Evolutionary conservation across 345 rosid species (phyloP), one percentile per base, ranked within the genome.

Genomic region (Citrus cavaleriei): DNA sequence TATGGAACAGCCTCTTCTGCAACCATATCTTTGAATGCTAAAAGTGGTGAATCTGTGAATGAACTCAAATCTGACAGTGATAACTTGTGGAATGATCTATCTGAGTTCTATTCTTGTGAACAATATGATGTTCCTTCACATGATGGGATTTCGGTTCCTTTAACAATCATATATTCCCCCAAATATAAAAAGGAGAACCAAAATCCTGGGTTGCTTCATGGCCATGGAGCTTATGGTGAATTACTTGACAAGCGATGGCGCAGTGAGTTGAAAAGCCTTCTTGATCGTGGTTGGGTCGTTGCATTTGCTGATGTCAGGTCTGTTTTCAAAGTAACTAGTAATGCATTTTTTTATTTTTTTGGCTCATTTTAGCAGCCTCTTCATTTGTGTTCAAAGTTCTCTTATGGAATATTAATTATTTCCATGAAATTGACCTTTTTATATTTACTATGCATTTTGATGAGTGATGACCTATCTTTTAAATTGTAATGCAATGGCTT

Each of bases 281-380:
- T 96, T 73, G 99, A 94, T 85, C 97, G 98, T 78, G 97, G 99
- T 80, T 94, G 99, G 98, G 84, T 91, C 77, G 79, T 96, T 86
- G 97, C 97, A 70, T 96, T 88, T 91, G 98, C 99, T 70, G 98
- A 96, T 81, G 98, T 94, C 77, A 91, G 99, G 99, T 94, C 67
- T 72, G 91, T 84, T 84, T 71, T 69, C 55, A 60, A 21, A 28
- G 38, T 19, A 19, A 19, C 25, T 34, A 28, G 34, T 74, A 27
- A 7, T 35, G n/a, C 18, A 37, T 34, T 19, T 37, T 28, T 37
- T 51, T 70, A n/a, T 46, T 7, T 38, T 14, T 27, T 70, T 0
- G n/a, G 51, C 40, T 37, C 59, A 67, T 38, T 73, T 10, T 54
- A 28, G 74, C 63, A 79, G 73, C 77, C 21, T 8, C 54, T 71